Evolutionary conservation across 2,329 filamentous ascomycete species (phyloP).

Genomic region (Metarhizium brunneum): DNA sequence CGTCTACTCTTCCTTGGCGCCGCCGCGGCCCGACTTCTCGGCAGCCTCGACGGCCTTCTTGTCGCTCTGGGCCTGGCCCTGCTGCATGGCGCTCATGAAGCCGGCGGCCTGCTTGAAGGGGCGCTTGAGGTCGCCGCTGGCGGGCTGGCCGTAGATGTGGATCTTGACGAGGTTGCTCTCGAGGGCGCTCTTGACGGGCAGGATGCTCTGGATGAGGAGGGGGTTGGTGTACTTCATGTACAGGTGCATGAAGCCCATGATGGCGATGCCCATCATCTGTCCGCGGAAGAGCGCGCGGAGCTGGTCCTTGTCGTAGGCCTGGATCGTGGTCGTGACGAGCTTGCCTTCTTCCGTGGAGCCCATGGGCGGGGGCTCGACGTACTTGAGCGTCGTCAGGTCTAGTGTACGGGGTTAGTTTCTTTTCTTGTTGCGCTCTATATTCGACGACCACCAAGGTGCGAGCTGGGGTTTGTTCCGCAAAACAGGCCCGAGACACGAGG

Average conservation of each 20-base stretch:
- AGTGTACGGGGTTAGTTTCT: conserved; percentile 7
- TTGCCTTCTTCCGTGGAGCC: conserved; percentile 91
- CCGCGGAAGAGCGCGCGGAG: conserved; percentile 77
- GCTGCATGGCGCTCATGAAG: conserved; percentile 71
- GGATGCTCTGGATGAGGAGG: conserved; percentile 95
- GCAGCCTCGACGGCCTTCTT: conserved; percentile 77
- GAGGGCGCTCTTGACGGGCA: conserved; percentile 90
- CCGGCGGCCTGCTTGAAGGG: conserved; percentile 85
- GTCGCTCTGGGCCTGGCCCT: conserved; percentile 74
- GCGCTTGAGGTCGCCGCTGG: conserved; percentile 82
- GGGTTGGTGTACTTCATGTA: conserved; percentile 99
- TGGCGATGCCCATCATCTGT: conserved; percentile 90
- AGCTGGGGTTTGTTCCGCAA: too few species aligned
- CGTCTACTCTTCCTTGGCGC: conserved; percentile 61
- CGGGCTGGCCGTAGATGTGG: conserved; percentile 79
- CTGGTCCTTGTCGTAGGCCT: conserved; percentile 87
- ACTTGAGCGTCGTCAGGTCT: conserved; percentile 98
- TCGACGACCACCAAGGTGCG: too few species aligned
- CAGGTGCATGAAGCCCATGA: conserved; percentile 98
- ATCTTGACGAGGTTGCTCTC: conserved; percentile 97
- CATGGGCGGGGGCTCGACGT: conserved; percentile 91
- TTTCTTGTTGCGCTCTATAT: not conserved
- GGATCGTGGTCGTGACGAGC: conserved; percentile 90
- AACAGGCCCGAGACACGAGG: not conserved
- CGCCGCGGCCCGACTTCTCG: conserved; percentile 64